Conservation (phyloP, 2,329 filamentous ascomycete genomes). For the Neopestalotiopsis rosae region DNA sequence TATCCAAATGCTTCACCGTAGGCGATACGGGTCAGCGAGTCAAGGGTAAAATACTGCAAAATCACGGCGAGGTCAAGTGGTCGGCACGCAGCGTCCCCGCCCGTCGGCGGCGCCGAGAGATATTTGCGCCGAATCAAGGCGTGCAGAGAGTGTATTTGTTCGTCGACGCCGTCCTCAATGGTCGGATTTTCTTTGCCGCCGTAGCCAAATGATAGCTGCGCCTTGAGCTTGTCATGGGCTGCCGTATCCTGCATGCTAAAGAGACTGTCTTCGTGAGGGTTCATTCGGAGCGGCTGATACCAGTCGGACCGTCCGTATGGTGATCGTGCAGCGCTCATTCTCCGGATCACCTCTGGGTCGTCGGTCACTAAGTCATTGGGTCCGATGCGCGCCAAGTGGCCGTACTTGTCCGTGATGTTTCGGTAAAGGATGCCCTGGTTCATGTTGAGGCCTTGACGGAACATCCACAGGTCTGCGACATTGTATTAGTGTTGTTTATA, state of each 20-base stretch:
- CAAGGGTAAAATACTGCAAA: conserved; percentile 53
- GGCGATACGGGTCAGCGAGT: conserved; percentile 53
- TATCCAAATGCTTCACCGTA: conserved; percentile 52
- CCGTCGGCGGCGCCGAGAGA: not conserved
- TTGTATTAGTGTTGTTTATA: not conserved
- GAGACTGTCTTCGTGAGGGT: conserved; percentile 12
- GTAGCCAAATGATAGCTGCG: conserved; percentile 17
- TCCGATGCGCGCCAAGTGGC: conserved; percentile 10
- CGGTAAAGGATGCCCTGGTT: not conserved
- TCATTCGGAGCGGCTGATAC: conserved; percentile 15
- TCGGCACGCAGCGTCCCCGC: not conserved
- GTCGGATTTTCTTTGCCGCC: conserved; percentile 19
- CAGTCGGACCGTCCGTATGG: conserved; percentile 18
- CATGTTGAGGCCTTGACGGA: not conserved
- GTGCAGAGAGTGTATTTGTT: conserved; percentile 25
- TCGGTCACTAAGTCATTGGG: conserved; percentile 18
- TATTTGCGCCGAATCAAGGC: conserved; percentile 27
- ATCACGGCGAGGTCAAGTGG: conserved; percentile 48
- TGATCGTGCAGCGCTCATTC: conserved; percentile 16
- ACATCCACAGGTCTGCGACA: not conserved
- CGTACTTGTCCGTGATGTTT: conserved; percentile 7
- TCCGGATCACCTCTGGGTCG: conserved; percentile 17
- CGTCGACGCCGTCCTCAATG: conserved; percentile 18
- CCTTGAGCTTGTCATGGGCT: conserved; percentile 17
- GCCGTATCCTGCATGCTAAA: conserved; percentile 17